Percentiles rank a stretch among this genome's conserved stretches.
Evolutionary conservation across 1,139 yeast genomes (phyloP).

Genomic region (Yamadazyma epiphylla): DNA sequence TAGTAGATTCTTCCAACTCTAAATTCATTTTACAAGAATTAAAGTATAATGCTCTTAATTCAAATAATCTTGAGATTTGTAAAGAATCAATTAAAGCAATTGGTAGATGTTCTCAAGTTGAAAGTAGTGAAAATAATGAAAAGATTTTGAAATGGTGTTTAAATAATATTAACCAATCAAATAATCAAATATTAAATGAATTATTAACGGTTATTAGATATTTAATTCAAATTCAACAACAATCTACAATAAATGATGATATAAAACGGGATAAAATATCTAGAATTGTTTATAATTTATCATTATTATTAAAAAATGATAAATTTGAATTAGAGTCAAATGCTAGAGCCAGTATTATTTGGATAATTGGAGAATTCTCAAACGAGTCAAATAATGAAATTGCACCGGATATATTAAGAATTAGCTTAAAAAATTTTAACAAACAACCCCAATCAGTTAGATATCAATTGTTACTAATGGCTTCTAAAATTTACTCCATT

Average conservation of each 20-base stretch:
- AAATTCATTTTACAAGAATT: slow-evolving; percentile 59
- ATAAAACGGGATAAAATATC: slow-evolving; percentile 25
- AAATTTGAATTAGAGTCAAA: slow-evolving; percentile 30
- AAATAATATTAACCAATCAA: slow-evolving; percentile 24
- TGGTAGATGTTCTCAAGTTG: slow-evolving; percentile 46
- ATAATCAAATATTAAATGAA: slow-evolving; percentile 47
- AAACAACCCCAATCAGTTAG: slow-evolving; percentile 59
- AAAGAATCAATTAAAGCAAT: slow-evolving; percentile 56
- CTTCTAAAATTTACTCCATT: slow-evolving; percentile 67
- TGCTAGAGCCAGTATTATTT: slow-evolving; percentile 81
- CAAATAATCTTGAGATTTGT: slow-evolving; percentile 32
- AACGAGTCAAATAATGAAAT: slow-evolving; percentile 37
- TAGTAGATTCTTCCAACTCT: slow-evolving; percentile 53
- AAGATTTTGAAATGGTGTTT: slow-evolving; percentile 42
- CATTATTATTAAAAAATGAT: slow-evolving; percentile 25
- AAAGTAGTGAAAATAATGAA: slow-evolving; percentile 30
- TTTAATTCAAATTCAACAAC: slow-evolving; percentile 57
- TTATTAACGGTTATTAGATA: slow-evolving; percentile 66
- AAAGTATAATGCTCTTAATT: slow-evolving; percentile 55
- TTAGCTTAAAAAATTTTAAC: slow-evolving; percentile 52
- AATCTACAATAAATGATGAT: slow-evolving; percentile 6
- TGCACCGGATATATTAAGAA: slow-evolving; percentile 77
- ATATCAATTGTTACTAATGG: slow-evolving; percentile 65
- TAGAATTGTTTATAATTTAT: slow-evolving; percentile 35
- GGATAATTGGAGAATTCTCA: slow-evolving; percentile 86